Percentiles rank a stretch among this genome's conserved stretches.
Conservation (phyloP, 352 stramenopile genomes). For the Globisporangium canariense region DNA sequence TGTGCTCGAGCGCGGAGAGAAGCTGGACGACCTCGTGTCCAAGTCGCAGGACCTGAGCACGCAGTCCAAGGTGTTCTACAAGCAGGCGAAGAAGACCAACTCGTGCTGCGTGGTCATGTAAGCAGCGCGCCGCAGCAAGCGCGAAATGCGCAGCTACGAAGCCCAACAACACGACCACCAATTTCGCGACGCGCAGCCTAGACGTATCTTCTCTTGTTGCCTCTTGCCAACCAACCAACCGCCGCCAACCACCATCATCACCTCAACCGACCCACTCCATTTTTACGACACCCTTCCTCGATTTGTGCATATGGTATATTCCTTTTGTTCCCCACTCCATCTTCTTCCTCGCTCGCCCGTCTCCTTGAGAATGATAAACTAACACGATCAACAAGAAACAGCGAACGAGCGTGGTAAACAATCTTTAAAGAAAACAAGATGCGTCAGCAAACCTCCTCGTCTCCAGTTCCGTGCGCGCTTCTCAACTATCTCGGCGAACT, state of each 20-base stretch:
- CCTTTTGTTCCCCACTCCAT: constrained; percentile 12
- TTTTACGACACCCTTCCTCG: constrained; percentile 10
- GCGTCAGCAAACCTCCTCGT: background rate
- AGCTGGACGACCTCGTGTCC: constrained; percentile 98
- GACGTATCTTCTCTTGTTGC: constrained; percentile 12
- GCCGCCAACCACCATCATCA: background rate
- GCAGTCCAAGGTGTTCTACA: constrained; percentile 99
- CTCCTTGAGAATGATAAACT: constrained; percentile 12
- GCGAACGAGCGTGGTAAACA: background rate
- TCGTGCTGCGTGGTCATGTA: constrained; percentile 96
- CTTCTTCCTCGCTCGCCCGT: background rate
- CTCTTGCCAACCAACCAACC: background rate
- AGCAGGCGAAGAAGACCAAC: constrained; percentile 99
- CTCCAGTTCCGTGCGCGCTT: background rate
- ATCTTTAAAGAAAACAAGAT: constrained; percentile 25
- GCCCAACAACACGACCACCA: background rate
- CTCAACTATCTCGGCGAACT: background rate
- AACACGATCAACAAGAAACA: constrained; percentile 7
- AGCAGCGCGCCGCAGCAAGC: constrained; percentile 4
- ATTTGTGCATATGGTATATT: constrained; percentile 40
- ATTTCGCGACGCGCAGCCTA: constrained; percentile 2
- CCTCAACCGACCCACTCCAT: constrained; percentile 7
- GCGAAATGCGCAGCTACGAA: background rate
- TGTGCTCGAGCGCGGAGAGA: constrained; percentile 97
- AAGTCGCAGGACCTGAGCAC: constrained; percentile 97